Base-by-base conservation (phyloP, 2,329 filamentous ascomycete species). In the Monilinia aucupariae region DNA sequence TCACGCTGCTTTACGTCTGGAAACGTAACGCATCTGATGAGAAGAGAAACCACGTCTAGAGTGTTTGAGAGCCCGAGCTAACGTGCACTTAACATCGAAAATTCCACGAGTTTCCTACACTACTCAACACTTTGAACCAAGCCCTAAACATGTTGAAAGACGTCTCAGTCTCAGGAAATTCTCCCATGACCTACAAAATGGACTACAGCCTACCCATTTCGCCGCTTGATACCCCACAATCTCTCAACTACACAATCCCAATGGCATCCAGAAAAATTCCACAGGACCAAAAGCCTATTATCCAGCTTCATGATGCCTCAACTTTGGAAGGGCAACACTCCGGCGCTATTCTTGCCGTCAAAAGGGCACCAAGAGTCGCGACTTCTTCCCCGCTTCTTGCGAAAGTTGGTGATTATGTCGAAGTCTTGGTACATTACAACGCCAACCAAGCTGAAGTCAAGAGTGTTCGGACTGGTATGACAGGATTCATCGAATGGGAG, bases 371-470 rank as follows among this genome's bases (percentile, higher is more conserved):
- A 7, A 54, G 8, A 45, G 13, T 20, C 9, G 13, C 15, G 12
- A 32, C 8, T 20, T 22, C n/a, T 30, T 25, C 9, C 22, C 15
- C 34, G n/a, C 20, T 20, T 6, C n/a, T 59, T 7, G 45, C 45
- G 10, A 34, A 22, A 27, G 53, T 59, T 10, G 61, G 61, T 22
- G 61, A 63, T 25, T 51, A 22, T 59, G 61, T 63, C 37, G 22
- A 32, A 8, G 30, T 63, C 27, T 2, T 43, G 25, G 47, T 15
- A 22, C 10, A 63, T 39, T 17, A 50, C 0, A 34, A 37, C 17
- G 13, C n/a, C 27, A 27, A 20, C 8, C 25, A 45, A 12, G 53
- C 52, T 5, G 45, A 43, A 30, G 53, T 52, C 4, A 52, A 59
- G n/a, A 59, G 27, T 51, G 10, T 63, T 51, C 45, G 61, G 13